phyloP scores from a whole-genome alignment of 305 asterid genomes.

The Euphrasia arctica region DNA sequence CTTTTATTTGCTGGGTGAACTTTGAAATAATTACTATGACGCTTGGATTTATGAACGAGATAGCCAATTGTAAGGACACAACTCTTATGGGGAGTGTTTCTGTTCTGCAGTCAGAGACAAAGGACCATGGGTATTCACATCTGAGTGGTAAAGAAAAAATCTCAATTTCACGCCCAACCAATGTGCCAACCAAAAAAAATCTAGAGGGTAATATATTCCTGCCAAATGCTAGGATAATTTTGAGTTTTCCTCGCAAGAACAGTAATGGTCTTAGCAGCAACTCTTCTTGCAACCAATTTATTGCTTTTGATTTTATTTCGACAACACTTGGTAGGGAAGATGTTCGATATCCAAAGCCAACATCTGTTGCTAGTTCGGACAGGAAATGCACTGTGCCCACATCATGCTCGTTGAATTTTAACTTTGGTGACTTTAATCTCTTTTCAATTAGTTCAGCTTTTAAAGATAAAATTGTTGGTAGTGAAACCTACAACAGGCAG shows the following conservation, averaged over 20 bases:
- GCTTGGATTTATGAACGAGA: slow-evolving; percentile 48
- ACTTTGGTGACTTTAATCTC: slow-evolving; percentile 52
- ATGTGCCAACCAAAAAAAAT: slow-evolving; percentile 35
- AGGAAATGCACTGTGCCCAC: slow-evolving; percentile 37
- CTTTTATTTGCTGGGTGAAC: slow-evolving; percentile 74
- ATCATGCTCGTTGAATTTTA: slow-evolving; percentile 62
- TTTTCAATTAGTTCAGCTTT: slow-evolving; percentile 48
- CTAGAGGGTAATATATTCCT: slow-evolving; percentile 60
- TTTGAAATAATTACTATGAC: slow-evolving; percentile 46
- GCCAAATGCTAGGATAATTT: slow-evolving; percentile 72
- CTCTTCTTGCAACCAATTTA: slow-evolving; percentile 62
- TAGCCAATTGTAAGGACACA: slow-evolving; percentile 39
- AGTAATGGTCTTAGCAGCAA: slow-evolving; percentile 44
- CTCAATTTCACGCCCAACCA: slow-evolving; percentile 33
- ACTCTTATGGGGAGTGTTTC: slow-evolving; percentile 30
- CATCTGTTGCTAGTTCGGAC: slow-evolving; percentile 41
- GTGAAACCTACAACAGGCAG: slow-evolving; percentile 32
- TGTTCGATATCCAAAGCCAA: slow-evolving; percentile 38
- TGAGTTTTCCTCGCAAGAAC: slow-evolving; percentile 61
- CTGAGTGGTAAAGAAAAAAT: slow-evolving; percentile 36
- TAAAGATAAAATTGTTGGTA: slow-evolving; percentile 36
- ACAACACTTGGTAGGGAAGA: slow-evolving; percentile 39
- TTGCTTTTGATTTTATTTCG: slow-evolving; percentile 65
- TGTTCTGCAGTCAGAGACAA: slow-evolving; percentile 28
- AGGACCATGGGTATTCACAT: slow-evolving; percentile 29